These are phyloP conservation scores for Sonneratia caseolaris DNA, from an alignment of 345 rosid genomes.

Conservation along the genomic window DNA sequence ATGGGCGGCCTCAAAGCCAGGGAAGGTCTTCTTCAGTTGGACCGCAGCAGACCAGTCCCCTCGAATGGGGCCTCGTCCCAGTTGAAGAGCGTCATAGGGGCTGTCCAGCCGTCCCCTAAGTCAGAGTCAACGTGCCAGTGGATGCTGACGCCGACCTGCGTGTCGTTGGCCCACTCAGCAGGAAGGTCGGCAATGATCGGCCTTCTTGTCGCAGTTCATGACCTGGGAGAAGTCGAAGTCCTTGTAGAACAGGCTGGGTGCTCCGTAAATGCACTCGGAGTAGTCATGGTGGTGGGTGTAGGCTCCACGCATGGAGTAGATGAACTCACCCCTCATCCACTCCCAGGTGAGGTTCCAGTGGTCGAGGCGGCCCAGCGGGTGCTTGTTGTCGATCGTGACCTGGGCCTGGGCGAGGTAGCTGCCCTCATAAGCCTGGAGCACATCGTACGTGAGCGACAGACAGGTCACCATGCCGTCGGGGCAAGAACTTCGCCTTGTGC, in stretches of 20 bases:
- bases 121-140: conserved; percentile 83
- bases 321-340: conserved; percentile 88
- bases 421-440: conserved; percentile 48
- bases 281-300: conserved; percentile 42
- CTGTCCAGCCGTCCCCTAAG: conserved; percentile 67
- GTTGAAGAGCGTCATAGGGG: conserved; percentile 72
- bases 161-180: conserved; percentile 38
- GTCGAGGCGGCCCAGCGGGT: conserved; percentile 69
- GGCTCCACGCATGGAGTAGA: conserved; percentile 72
- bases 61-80: conserved; percentile 50
- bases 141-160: conserved; percentile 58
- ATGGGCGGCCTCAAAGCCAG: conserved; percentile 60
- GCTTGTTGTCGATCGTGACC: conserved; percentile 72
- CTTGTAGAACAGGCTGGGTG: conserved; percentile 42
- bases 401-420: conserved; percentile 88
- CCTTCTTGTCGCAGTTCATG: too few species aligned
- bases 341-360: conserved; percentile 95
- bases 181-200: conserved; percentile 32
- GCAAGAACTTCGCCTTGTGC: conserved; percentile 36
- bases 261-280: conserved; percentile 54
- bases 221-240: conserved; percentile 55
- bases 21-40: conserved; percentile 46
- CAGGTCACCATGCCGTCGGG: conserved; percentile 55
- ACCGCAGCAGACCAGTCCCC: conserved; percentile 73
- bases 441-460: conserved; percentile 58